Percentiles rank a stretch among this genome's conserved stretches.
phyloP scores from a whole-genome alignment of 2,329 filamentous ascomycete genomes.

The Biscogniauxia sp. region DNA sequence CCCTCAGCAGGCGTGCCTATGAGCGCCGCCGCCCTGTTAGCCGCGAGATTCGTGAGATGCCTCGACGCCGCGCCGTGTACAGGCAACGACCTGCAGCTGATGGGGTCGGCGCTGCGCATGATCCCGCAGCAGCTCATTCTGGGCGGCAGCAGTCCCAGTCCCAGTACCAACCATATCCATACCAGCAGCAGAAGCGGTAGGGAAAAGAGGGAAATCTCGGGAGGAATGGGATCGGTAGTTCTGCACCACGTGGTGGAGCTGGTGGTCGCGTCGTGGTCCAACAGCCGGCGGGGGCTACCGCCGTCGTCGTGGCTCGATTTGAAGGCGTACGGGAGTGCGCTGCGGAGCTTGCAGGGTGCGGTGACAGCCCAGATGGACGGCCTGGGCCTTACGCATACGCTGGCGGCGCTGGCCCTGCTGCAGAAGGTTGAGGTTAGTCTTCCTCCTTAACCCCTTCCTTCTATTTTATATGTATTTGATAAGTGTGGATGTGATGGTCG shows the following conservation, averaged over 20 bases:
- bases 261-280: constrained; percentile 24
- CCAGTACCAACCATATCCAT: too few species aligned
- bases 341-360: constrained; percentile 26
- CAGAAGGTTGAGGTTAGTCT: constrained; percentile 29
- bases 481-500: too few species aligned
- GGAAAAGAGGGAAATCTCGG: too few species aligned
- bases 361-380: constrained; percentile 17
- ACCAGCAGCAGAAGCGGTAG: too few species aligned
- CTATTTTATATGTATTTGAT: not conserved
- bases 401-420: constrained; percentile 26
- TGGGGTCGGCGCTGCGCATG: constrained; percentile 26
- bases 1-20: constrained; percentile 6
- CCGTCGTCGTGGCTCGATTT: constrained; percentile 26
- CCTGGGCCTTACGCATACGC: constrained; percentile 19
- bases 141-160: too few species aligned
- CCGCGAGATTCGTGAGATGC: constrained; percentile 20
- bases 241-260: constrained; percentile 20
- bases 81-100: constrained; percentile 25
- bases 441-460: too few species aligned
- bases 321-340: constrained; percentile 23
- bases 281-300: constrained; percentile 21
- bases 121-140: constrained; percentile 24
- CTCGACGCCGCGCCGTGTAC: constrained; percentile 24
- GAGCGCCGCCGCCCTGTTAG: constrained; percentile 18
- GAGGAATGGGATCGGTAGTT: too few species aligned